Conservation (phyloP, 768 basidiomycete species). For the Leccinum barrowsii region DNA sequence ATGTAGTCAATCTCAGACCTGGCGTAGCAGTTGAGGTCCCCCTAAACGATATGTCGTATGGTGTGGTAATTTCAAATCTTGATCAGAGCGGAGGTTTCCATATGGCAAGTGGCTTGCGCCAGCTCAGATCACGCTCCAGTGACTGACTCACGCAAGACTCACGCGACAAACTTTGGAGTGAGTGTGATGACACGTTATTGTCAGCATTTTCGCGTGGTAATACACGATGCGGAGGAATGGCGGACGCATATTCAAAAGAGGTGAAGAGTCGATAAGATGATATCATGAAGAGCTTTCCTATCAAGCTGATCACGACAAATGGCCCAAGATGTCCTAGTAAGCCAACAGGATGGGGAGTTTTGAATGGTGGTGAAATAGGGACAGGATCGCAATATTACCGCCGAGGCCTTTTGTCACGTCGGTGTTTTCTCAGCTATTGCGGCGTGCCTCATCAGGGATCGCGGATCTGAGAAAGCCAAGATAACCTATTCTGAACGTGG, state of each 20-base stretch:
- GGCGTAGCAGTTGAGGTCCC: background rate
- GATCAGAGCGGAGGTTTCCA: background rate
- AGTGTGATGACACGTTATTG: background rate
- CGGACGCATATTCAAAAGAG: background rate
- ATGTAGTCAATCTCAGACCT: background rate
- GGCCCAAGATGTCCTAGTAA: background rate
- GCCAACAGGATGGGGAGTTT: background rate
- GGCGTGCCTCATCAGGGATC: background rate
- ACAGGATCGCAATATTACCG: background rate
- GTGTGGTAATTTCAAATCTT: constrained; percentile 8
- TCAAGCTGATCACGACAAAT: background rate
- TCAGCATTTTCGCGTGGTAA: background rate
- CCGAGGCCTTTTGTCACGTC: background rate
- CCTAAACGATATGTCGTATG: background rate
- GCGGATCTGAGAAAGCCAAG: constrained; percentile 23
- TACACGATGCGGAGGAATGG: background rate
- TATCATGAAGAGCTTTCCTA: background rate
- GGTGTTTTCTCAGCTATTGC: constrained; percentile 1
- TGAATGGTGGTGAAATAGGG: background rate
- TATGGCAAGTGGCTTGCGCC: constrained; percentile 9
- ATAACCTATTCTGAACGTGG: constrained; percentile 14
- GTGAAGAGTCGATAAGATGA: background rate
- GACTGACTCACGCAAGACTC: background rate
- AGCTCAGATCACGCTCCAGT: background rate
- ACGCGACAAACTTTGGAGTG: background rate